phyloP scores from a whole-genome alignment of 2,329 filamentous ascomycete genomes.

The Colletotrichum liriopes region DNA sequence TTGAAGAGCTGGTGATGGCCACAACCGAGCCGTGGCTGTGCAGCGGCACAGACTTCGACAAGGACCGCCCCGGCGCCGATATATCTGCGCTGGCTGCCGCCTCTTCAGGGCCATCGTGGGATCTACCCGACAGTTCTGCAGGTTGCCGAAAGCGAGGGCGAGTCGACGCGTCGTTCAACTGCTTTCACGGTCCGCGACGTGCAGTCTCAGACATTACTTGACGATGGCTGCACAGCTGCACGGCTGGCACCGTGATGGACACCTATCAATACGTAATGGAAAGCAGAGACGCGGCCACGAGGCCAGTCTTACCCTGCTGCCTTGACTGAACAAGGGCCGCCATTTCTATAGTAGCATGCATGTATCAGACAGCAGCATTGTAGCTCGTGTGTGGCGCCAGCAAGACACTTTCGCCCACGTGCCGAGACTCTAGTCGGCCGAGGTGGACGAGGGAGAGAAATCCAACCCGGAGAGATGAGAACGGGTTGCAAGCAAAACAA shows the following conservation, averaged over 20 bases:
- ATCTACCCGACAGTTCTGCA: constrained; percentile 32
- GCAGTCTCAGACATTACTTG: constrained; percentile 4
- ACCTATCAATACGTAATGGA: constrained; percentile 6
- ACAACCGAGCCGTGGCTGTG: constrained; percentile 32
- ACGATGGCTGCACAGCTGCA: constrained; percentile 31
- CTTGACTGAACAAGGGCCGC: neutral
- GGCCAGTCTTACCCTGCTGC: neutral
- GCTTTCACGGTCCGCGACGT: neutral
- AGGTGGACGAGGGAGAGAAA: constrained; percentile 4
- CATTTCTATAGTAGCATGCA: neutral
- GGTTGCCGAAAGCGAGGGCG: constrained; percentile 27
- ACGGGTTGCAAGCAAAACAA: constrained; percentile 9
- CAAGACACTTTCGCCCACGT: constrained; percentile 2
- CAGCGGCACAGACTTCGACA: constrained; percentile 24
- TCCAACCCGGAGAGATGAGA: neutral
- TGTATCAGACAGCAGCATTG: neutral
- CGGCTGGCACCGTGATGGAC: constrained; percentile 28
- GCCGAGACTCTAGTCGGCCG: neutral
- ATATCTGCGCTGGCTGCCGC: constrained; percentile 12
- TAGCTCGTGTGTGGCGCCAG: constrained; percentile 11
- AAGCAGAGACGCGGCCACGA: neutral
- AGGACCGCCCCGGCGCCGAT: constrained; percentile 13
- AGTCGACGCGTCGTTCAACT: constrained; percentile 17
- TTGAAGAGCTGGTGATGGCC: constrained; percentile 11
- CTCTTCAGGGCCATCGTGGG: constrained; percentile 19